Evolutionary conservation across 805 yeast species (phyloP).

Genomic region (Pichia nanzhaoensis): DNA sequence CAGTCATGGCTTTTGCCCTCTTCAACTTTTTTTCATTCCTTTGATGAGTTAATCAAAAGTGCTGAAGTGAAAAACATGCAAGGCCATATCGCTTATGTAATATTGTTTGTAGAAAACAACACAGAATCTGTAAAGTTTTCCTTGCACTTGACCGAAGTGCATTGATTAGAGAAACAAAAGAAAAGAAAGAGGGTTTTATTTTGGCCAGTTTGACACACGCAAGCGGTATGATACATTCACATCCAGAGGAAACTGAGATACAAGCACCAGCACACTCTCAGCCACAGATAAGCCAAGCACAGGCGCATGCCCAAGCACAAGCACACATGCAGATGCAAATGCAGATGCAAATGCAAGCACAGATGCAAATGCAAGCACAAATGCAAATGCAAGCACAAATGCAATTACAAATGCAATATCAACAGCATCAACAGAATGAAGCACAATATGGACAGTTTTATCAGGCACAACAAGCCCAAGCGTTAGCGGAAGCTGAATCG

Average conservation of each 20-base stretch:
- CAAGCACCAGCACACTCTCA: too few relatives aligned
- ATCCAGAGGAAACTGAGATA: not conserved
- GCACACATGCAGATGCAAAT: conserved; percentile 1
- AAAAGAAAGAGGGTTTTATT: too few relatives aligned
- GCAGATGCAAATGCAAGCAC: not conserved
- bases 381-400: conserved; percentile 1
- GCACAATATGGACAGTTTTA: not conserved
- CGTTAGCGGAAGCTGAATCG: not conserved
- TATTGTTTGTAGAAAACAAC: too few relatives aligned
- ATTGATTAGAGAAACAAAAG: too few relatives aligned
- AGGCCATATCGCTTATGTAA: too few relatives aligned
- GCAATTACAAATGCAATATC: conserved; percentile 1
- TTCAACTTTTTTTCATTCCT: too few relatives aligned
- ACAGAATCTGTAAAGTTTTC: too few relatives aligned
- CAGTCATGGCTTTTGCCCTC: too few relatives aligned
- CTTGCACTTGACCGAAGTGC: too few relatives aligned
- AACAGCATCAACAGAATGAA: not conserved
- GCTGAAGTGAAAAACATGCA: too few relatives aligned
- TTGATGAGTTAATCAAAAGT: too few relatives aligned
- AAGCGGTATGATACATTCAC: not conserved
- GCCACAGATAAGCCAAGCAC: not conserved
- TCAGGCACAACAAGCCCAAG: not conserved
- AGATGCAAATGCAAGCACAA: conserved; percentile 1
- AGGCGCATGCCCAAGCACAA: not conserved
- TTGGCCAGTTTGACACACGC: too few relatives aligned